Percentiles rank a stretch among this genome's conserved stretches.
These are phyloP conservation scores for Fraxinus pennsylvanica DNA, from an alignment of 257 asterid species.

Conservation along the genomic window DNA sequence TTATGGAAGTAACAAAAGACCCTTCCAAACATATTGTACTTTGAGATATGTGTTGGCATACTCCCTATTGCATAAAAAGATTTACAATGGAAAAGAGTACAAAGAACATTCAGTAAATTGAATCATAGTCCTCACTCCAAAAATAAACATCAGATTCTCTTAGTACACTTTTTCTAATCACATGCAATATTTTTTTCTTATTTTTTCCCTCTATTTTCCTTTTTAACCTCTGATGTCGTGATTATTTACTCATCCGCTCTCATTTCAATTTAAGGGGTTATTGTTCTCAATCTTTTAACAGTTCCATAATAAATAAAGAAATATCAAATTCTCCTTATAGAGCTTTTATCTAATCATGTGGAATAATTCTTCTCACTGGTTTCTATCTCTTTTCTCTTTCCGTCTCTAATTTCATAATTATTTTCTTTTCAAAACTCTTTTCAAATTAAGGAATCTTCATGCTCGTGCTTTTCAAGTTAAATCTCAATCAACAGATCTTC, in stretches of 20 bases:
- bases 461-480: background rate
- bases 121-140: background rate
- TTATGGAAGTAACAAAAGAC: conserved; percentile 1
- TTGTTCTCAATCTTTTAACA: conserved; percentile 16
- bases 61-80: background rate
- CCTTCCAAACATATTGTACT: background rate
- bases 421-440: background rate
- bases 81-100: background rate
- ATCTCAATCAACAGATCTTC: background rate
- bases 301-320: background rate
- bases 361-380: background rate
- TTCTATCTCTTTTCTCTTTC: background rate
- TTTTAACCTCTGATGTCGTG: conserved; percentile 7
- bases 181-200: background rate
- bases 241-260: conserved; percentile 1
- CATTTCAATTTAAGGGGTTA: conserved; percentile 9
- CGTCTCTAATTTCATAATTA: background rate
- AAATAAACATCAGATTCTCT: conserved; percentile 11
- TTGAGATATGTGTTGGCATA: background rate
- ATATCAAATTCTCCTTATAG: background rate
- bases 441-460: background rate
- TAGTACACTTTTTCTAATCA: background rate
- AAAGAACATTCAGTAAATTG: background rate
- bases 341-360: background rate
- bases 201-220: background rate